Percentiles rank a stretch among this genome's conserved stretches.
These are phyloP conservation scores for Colletotrichum sp. DNA, from an alignment of 2,329 filamentous ascomycete species.

Conservation along the genomic window DNA sequence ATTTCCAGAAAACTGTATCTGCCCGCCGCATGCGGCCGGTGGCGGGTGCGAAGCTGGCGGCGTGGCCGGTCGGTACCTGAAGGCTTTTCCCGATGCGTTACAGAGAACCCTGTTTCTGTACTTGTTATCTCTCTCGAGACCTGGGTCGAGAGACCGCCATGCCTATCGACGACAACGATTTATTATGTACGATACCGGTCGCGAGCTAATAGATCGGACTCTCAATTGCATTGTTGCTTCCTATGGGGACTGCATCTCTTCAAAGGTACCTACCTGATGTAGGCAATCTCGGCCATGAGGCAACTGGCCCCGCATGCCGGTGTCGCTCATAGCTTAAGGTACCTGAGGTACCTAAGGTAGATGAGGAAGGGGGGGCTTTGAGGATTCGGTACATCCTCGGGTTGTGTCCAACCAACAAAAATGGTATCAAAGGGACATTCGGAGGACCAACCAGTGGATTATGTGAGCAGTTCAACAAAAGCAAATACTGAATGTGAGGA, in stretches of 20 bases:
- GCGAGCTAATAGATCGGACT: background rate
- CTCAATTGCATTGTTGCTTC: background rate
- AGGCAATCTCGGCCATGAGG: background rate
- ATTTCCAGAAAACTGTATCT: background rate
- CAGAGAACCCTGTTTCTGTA: background rate
- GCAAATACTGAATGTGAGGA: too few species aligned
- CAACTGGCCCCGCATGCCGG: background rate
- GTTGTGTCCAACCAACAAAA: background rate
- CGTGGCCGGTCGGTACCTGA: background rate
- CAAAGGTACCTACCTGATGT: background rate
- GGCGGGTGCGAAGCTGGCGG: background rate
- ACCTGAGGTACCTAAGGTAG: background rate
- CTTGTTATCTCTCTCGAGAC: background rate
- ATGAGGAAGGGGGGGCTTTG: too few species aligned
- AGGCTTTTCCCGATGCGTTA: background rate
- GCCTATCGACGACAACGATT: background rate
- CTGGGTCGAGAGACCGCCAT: background rate
- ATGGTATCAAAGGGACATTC: background rate
- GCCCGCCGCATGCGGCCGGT: slow-evolving; percentile 6
- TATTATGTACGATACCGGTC: background rate
- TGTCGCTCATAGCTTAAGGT: background rate
- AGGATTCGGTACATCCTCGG: background rate
- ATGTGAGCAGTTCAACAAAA: background rate
- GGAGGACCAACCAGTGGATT: background rate
- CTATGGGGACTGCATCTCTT: background rate